Base-by-base conservation (phyloP, 1,139 yeast genomes). In the Komagataea norvegica region DNA sequence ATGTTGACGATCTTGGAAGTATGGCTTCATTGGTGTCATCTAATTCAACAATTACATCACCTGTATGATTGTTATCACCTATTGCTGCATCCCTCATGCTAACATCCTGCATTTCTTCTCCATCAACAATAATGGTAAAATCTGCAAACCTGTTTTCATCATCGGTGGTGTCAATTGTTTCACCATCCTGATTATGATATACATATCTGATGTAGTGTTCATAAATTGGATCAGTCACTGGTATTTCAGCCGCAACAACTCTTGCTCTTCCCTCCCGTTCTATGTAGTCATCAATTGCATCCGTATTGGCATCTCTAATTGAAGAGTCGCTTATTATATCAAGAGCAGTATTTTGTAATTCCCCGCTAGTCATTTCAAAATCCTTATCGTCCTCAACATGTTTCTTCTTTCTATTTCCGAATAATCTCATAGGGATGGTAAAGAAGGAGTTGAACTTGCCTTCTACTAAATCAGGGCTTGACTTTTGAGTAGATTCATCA, bases 241-340 rank as follows among this genome's bases (percentile, higher is more conserved):
- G 33, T 6, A 15, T 30, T 14, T 19, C 18, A 10, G 25, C 34
- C 13, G 22, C 20, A 20, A 11, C 19, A 22, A 34, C 25, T 14
- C 19, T 25, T 19, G 27, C 29, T 14, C 20, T 29, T 29, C 26
- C 34, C 4, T 36, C 27, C 9, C 22, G 20, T 11, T 25, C 27
- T 13, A 23, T 18, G 20, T 17, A 27, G 14, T 24, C 29, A 14
- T 26, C 13, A 16, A 33, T 17, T 6, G 24, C 27, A 8, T 39
- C 43, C 15, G 18, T 34, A 9, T 20, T 29, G 5, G 25, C 34
- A 6, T 38, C 33, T n/a, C 42, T 47, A 21, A 40, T 36, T 3
- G 49, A 44, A 1, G 49, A 45, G 21, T 45, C 43, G 11, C 33
- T 29, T 8, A 45, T 45, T 10, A 42, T 24, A 38, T 42, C 42